A percentile compares a stretch with the other conserved stretches of the same genome.
Conservation (phyloP, 345 rosid species). For the Dovyalis caffra region DNA sequence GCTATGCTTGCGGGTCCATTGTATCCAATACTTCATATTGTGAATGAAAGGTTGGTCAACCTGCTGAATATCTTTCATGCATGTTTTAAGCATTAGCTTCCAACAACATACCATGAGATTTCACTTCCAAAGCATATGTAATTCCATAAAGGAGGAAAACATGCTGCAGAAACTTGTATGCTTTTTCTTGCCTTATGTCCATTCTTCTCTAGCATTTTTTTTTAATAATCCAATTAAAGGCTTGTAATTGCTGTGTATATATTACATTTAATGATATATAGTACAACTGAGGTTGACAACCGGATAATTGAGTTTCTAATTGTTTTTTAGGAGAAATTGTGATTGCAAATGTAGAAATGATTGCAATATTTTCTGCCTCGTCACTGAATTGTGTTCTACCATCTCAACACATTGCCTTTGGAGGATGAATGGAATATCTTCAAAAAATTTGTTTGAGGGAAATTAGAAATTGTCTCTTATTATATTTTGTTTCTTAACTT, state of each 20-base stretch:
- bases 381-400: background rate
- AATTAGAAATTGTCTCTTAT: too few species aligned
- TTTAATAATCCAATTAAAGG: background rate
- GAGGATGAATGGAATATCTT: too few species aligned
- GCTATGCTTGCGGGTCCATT: constrained; percentile 79
- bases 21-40: constrained; percentile 64
- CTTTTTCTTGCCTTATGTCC: background rate
- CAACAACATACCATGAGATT: background rate
- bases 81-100: background rate
- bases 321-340: background rate
- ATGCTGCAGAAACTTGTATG: too few species aligned
- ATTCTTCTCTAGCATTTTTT: background rate
- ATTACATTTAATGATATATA: too few species aligned
- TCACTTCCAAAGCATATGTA: background rate
- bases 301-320: background rate
- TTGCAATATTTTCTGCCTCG: background rate
- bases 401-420: background rate
- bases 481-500: too few species aligned
- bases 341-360: background rate
- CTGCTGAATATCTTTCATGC: background rate
- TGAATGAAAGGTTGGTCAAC: constrained; percentile 63
- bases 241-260: background rate
- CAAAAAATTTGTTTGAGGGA: too few species aligned
- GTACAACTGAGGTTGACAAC: background rate
- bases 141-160: too few species aligned